Evolutionary conservation across 495 filamentous ascomycete species (phyloP).

Genomic region (Aspergillus heteromorphus): DNA sequence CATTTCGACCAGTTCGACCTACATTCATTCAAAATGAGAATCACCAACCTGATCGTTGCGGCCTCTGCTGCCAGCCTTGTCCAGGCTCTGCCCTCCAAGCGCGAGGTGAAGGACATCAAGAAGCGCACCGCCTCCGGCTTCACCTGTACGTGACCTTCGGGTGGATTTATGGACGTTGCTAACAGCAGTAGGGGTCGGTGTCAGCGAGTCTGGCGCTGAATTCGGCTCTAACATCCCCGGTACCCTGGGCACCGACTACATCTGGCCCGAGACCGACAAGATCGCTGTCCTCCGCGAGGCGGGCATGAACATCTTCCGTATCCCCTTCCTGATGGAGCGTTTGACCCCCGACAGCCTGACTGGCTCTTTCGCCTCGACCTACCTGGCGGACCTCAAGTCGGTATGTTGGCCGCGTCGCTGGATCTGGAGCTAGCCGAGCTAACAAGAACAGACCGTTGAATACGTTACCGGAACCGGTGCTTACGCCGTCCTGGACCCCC

Average conservation of each 20-base stretch:
- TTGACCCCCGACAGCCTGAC: constrained; percentile 49
- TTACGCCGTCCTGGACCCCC: constrained; percentile 63
- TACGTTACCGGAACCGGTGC: constrained; percentile 58
- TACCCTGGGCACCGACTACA: constrained; percentile 53
- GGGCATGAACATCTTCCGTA: constrained; percentile 67
- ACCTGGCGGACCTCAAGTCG: constrained; percentile 35
- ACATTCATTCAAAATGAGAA: constrained; percentile 5
- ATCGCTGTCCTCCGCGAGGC: constrained; percentile 54
- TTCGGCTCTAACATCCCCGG: constrained; percentile 48
- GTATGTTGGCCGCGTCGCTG: constrained; percentile 24
- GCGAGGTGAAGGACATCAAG: constrained; percentile 10
- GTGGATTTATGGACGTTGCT: neutral
- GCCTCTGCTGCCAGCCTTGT: constrained; percentile 23
- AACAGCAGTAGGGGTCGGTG: constrained; percentile 16
- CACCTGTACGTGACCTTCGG: constrained; percentile 4
- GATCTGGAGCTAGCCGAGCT: neutral
- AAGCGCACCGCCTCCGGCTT: constrained; percentile 13
- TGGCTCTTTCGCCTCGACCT: constrained; percentile 32
- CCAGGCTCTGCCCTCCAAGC: constrained; percentile 18
- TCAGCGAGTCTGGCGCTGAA: constrained; percentile 48
- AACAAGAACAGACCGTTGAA: constrained; percentile 43
- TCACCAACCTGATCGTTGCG: constrained; percentile 17
- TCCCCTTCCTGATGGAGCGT: constrained; percentile 69
- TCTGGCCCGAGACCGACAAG: constrained; percentile 51
- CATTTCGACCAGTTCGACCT: neutral